Evolutionary conservation across 352 stramenopile genomes (phyloP).

Genomic region (Globisporangium polare): DNA sequence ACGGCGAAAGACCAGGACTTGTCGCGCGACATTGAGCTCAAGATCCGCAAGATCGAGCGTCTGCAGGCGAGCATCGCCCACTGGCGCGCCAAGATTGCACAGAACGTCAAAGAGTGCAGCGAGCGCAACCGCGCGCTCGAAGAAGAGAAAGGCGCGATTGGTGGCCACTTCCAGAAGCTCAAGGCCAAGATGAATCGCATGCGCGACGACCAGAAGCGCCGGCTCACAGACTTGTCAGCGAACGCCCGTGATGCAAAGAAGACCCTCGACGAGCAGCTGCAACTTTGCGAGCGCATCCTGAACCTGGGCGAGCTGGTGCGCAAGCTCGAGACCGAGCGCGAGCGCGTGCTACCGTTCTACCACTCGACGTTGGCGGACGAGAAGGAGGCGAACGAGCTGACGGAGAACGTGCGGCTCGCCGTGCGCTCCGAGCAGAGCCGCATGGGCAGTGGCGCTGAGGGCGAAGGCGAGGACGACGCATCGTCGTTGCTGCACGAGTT

Average conservation of each 20-base stretch:
- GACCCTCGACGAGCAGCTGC: constrained; percentile 60
- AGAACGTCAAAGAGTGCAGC: constrained; percentile 87
- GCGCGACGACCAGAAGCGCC: constrained; percentile 75
- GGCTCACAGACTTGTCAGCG: constrained; percentile 78
- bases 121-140: constrained; percentile 88
- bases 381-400: constrained; percentile 56
- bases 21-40: constrained; percentile 90
- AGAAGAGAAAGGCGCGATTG: constrained; percentile 88
- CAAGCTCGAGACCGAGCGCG: constrained; percentile 90
- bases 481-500: constrained; percentile 38
- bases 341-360: constrained; percentile 90
- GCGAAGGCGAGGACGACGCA: constrained; percentile 33
- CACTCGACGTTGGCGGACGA: constrained; percentile 57
- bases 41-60: constrained; percentile 92
- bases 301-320: constrained; percentile 87
- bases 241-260: constrained; percentile 74
- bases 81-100: constrained; percentile 90
- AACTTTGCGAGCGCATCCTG: constrained; percentile 83
- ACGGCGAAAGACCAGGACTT: constrained; percentile 91
- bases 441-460: neutral
- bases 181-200: constrained; percentile 90
- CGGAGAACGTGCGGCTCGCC: constrained; percentile 52
- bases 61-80: constrained; percentile 87
- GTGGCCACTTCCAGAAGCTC: constrained; percentile 78
- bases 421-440: constrained; percentile 33